Percentiles rank a stretch among this genome's conserved stretches.
Conservation (phyloP, 768 basidiomycete genomes). For the Xanthoconium purpureum region DNA sequence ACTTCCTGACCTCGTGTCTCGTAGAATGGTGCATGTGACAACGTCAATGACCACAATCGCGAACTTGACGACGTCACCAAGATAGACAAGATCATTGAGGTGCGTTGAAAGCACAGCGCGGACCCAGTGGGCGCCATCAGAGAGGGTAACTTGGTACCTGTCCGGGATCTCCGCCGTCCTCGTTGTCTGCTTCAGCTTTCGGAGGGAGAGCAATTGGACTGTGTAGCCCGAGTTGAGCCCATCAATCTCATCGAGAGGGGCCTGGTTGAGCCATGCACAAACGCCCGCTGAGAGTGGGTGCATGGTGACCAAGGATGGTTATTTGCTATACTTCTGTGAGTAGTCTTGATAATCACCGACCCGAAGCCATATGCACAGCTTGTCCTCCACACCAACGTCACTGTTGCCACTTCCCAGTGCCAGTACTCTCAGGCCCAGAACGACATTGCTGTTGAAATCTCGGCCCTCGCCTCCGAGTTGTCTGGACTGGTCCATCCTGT, state of each 20-base stretch:
- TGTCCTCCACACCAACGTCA: no score
- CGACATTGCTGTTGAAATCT: no score
- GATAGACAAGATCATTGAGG: slow-evolving; percentile 70
- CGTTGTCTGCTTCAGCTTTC: slow-evolving; percentile 52
- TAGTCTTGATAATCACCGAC: no score
- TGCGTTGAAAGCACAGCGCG: slow-evolving; percentile 96
- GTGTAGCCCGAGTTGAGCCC: slow-evolving; percentile 38
- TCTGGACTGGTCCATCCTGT: no score
- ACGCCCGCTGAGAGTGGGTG: slow-evolving; percentile 55
- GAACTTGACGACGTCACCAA: slow-evolving; percentile 59
- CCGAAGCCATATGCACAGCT: no score
- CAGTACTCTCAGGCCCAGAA: no score
- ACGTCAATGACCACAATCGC: slow-evolving; percentile 67
- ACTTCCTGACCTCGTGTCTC: slow-evolving; percentile 63
- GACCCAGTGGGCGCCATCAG: slow-evolving; percentile 81
- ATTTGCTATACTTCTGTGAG: no score
- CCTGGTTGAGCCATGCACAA: slow-evolving; percentile 46
- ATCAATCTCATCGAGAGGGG: slow-evolving; percentile 31
- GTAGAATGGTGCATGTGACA: slow-evolving; percentile 78
- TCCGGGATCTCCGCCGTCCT: slow-evolving; percentile 40
- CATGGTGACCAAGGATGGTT: slow-evolving; percentile 26
- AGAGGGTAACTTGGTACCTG: slow-evolving; percentile 79
- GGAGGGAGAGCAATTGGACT: slow-evolving; percentile 81
- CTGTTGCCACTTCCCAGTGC: no score
- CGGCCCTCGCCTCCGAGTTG: no score